Evolutionary conservation across 2,329 filamentous ascomycete genomes (phyloP).

Genomic region (Aureobasidium sp.): DNA sequence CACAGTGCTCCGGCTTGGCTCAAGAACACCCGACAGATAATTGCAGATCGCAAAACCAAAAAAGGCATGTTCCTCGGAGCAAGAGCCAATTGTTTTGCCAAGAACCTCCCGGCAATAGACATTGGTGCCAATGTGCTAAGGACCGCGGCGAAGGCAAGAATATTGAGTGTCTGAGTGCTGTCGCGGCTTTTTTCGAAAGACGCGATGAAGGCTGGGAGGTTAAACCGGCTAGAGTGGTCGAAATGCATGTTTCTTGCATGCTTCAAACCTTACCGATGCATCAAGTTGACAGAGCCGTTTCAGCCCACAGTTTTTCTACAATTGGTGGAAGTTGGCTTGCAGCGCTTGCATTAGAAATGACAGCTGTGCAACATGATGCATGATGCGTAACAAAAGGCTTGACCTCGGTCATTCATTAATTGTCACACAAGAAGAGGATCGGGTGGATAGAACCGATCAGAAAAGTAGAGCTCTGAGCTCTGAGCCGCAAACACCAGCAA

Average conservation of each 20-base stretch:
- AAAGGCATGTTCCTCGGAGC: background rate
- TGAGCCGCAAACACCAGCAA: constrained; percentile 8
- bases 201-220: background rate
- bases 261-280: constrained; percentile 7
- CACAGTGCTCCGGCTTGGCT: constrained; percentile 2
- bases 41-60: background rate
- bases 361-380: background rate
- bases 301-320: background rate
- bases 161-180: background rate
- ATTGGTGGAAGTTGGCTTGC: background rate
- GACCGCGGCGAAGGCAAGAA: background rate
- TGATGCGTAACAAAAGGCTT: background rate
- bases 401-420: background rate
- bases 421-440: background rate
- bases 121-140: background rate
- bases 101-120: background rate
- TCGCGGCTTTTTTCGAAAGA: background rate
- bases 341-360: background rate
- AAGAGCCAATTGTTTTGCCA: background rate
- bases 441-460: background rate
- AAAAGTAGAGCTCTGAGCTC: background rate
- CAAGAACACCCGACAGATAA: background rate
- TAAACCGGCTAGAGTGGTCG: background rate
- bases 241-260: background rate
- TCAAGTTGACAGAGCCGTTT: constrained; percentile 1